phyloP scores from a whole-genome alignment of 768 basidiomycete species.

The Leccinum arenicola region DNA sequence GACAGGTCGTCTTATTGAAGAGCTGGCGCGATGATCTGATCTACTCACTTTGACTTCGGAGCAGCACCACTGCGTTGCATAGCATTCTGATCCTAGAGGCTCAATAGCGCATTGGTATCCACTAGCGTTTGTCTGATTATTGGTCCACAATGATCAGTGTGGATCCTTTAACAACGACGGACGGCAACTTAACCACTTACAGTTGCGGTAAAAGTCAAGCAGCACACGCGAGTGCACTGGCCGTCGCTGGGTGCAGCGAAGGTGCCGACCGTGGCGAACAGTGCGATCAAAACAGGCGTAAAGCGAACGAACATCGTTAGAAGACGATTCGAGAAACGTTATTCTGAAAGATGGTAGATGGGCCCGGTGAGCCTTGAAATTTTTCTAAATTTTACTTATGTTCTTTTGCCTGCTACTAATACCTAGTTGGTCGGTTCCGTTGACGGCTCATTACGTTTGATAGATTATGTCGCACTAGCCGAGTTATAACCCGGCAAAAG shows the following conservation, averaged over 20 bases:
- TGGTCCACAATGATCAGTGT: background rate
- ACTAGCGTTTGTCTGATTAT: background rate
- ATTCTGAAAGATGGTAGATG: too few species aligned
- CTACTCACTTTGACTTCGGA: background rate
- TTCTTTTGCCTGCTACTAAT: too few species aligned
- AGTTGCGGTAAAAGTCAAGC: background rate
- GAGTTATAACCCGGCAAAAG: too few species aligned
- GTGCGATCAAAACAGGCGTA: background rate
- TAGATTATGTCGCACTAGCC: too few species aligned
- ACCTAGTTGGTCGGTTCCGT: too few species aligned
- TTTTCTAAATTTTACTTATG: too few species aligned
- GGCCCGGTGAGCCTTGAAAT: too few species aligned
- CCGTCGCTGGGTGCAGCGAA: background rate
- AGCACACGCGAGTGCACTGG: background rate
- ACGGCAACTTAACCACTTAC: background rate
- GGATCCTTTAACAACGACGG: background rate
- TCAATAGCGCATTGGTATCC: background rate
- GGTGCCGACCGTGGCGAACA: background rate
- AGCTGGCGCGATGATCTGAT: background rate
- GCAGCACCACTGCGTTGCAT: constrained; percentile 1
- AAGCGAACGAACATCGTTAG: constrained; percentile 7
- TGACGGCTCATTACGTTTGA: too few species aligned
- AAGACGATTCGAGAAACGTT: too few species aligned
- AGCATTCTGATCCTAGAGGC: background rate
- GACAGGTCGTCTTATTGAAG: background rate